Conservation (phyloP, 148 eudicot genomes). For the Persicaria maculosa region DNA sequence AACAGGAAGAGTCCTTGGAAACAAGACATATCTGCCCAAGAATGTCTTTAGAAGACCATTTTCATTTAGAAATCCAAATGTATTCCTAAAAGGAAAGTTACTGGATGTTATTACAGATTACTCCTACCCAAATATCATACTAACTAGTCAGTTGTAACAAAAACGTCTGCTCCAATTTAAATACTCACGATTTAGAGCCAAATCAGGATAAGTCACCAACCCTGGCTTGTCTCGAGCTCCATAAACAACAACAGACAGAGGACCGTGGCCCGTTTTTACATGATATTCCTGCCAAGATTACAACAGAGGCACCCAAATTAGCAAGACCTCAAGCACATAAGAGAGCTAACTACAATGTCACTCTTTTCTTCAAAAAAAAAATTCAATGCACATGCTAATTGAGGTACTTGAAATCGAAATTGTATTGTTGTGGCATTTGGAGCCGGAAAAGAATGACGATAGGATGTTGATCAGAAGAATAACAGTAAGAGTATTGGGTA, state of each 20-base stretch:
- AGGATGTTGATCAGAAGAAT: background rate
- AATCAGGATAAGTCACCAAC: slow-evolving; percentile 89
- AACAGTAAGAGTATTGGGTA: background rate
- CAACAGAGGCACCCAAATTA: background rate
- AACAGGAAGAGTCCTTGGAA: slow-evolving; percentile 62
- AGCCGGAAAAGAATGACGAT: background rate
- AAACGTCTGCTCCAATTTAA: background rate
- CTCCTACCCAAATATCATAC: background rate
- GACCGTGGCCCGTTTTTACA: slow-evolving; percentile 63
- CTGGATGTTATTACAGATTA: background rate
- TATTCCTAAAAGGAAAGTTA: background rate
- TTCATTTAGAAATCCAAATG: background rate
- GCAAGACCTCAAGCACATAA: background rate
- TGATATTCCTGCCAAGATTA: slow-evolving; percentile 62
- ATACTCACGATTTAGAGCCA: slow-evolving; percentile 88
- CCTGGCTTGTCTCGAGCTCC: slow-evolving; percentile 96
- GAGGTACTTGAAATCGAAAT: background rate
- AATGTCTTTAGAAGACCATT: background rate
- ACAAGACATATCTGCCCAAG: slow-evolving; percentile 53
- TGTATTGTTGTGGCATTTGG: background rate
- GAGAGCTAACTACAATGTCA: background rate
- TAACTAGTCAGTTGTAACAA: background rate
- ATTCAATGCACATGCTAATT: background rate
- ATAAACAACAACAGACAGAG: slow-evolving; percentile 86
- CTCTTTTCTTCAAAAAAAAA: background rate